These are phyloP conservation scores for Rubia tinctorum DNA, from an alignment of 305 asterid genomes.

Conservation along the genomic window DNA sequence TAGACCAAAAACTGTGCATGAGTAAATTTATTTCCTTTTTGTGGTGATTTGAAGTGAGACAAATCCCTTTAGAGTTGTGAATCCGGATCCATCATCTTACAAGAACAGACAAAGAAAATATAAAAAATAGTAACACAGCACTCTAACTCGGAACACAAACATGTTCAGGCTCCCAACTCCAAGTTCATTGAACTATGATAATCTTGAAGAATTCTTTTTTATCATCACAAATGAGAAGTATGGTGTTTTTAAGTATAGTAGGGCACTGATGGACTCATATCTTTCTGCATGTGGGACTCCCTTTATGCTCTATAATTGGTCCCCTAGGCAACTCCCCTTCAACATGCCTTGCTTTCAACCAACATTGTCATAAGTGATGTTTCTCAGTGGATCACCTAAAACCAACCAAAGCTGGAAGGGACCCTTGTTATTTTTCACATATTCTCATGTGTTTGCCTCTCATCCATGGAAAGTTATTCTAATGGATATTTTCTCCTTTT, in stretches of 20 bases:
- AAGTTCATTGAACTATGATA: conserved; percentile 10
- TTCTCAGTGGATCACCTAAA: conserved; percentile 51
- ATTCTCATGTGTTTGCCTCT: conserved; percentile 9
- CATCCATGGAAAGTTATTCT: background rate
- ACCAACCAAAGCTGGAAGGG: conserved; percentile 46
- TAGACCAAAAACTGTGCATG: background rate
- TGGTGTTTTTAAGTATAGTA: conserved; percentile 17
- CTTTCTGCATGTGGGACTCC: conserved; percentile 46
- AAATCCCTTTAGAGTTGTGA: background rate
- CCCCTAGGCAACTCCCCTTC: conserved; percentile 32
- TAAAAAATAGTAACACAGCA: background rate
- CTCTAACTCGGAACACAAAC: background rate
- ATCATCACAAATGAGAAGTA: conserved; percentile 27
- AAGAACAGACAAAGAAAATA: conserved; percentile 2
- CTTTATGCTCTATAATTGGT: conserved; percentile 30
- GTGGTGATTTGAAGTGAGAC: background rate
- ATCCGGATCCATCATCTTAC: background rate
- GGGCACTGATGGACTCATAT: conserved; percentile 42
- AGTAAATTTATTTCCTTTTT: conserved; percentile 4
- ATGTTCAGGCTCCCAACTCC: background rate
- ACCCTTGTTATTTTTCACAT: conserved; percentile 27
- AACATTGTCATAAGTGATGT: conserved; percentile 50
- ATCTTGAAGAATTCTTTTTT: background rate
- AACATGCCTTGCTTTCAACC: conserved; percentile 40
- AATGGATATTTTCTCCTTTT: background rate